A percentile compares a stretch with the other conserved stretches of the same genome.
phyloP scores from a whole-genome alignment of 192 early-diverging fungal genomes.

The Coemansia sp. region DNA sequence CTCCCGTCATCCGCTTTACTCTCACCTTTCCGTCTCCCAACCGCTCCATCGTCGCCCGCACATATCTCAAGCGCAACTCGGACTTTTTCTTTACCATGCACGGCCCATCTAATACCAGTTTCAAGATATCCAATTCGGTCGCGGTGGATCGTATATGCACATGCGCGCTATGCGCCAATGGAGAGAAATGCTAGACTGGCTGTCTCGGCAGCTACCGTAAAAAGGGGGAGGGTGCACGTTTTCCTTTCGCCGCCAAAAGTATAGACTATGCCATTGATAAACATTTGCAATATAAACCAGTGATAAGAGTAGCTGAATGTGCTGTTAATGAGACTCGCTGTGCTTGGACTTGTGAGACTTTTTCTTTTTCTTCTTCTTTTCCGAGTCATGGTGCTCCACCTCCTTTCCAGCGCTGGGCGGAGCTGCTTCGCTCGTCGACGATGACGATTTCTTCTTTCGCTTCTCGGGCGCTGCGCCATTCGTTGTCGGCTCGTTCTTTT shows the following conservation, averaged over 20 bases:
- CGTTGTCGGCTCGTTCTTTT: background rate
- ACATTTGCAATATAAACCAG: background rate
- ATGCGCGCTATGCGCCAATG: background rate
- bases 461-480: slow-evolving; percentile 1
- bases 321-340: background rate
- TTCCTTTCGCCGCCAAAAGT: background rate
- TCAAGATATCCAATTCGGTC: background rate
- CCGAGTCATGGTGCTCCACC: background rate
- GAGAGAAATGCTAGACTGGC: background rate
- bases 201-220: background rate
- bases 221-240: background rate
- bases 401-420: background rate
- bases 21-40: background rate
- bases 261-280: background rate
- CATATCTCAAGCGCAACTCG: background rate
- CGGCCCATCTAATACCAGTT: background rate
- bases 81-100: background rate
- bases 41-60: background rate
- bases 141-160: background rate
- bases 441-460: slow-evolving; percentile 1
- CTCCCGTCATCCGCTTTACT: background rate
- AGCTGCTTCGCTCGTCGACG: background rate
- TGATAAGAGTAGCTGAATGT: background rate
- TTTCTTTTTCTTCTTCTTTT: slow-evolving; percentile 8
- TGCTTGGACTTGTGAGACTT: slow-evolving; percentile 9